A percentile compares a stretch with the other conserved stretches of the same genome.
phyloP scores from a whole-genome alignment of 495 filamentous ascomycete genomes.

The Aspergillus hancockii region DNA sequence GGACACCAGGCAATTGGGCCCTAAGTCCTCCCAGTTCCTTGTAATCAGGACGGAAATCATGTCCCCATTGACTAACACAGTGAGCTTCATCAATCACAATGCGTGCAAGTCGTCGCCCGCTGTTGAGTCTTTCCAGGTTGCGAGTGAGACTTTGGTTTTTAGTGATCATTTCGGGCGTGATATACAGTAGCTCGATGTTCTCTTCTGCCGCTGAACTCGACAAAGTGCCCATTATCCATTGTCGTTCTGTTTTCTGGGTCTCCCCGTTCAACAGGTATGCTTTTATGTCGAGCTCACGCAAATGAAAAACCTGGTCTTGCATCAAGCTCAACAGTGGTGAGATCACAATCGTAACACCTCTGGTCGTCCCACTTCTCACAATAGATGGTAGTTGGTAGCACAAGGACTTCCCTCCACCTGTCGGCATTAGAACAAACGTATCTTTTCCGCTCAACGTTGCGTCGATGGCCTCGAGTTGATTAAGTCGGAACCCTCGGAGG shows the following conservation, averaged over 20 bases:
- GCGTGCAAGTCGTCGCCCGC: conserved; percentile 70
- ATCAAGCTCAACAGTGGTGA: conserved; percentile 95
- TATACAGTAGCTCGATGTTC: conserved; percentile 80
- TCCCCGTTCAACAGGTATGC: conserved; percentile 82
- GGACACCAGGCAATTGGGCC: conserved; percentile 68
- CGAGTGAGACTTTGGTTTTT: conserved; percentile 67
- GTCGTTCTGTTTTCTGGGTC: conserved; percentile 53
- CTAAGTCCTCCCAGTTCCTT: conserved; percentile 78
- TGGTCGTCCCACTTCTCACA: conserved; percentile 75
- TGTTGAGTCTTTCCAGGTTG: conserved; percentile 62
- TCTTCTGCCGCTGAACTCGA: conserved; percentile 63
- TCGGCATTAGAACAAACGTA: conserved; percentile 95
- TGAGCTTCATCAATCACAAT: conserved; percentile 98
- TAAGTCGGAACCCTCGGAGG: conserved; percentile 80
- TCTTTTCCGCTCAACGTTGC: conserved; percentile 85
- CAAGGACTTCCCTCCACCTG: conserved; percentile 93
- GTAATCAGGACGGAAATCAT: conserved; percentile 98
- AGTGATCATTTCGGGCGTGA: conserved; percentile 94
- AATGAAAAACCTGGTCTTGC: conserved; percentile 89
- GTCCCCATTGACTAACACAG: conserved; percentile 98
- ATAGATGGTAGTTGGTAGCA: conserved; percentile 95
- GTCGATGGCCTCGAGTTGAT: conserved; percentile 95
- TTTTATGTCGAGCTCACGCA: conserved; percentile 70
- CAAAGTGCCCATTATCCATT: conserved; percentile 60
- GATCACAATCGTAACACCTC: conserved; percentile 87